Percentiles rank a stretch among this genome's conserved stretches.
These are phyloP conservation scores for Gyrodon lividus DNA, from an alignment of 768 basidiomycete genomes.

Conservation along the genomic window DNA sequence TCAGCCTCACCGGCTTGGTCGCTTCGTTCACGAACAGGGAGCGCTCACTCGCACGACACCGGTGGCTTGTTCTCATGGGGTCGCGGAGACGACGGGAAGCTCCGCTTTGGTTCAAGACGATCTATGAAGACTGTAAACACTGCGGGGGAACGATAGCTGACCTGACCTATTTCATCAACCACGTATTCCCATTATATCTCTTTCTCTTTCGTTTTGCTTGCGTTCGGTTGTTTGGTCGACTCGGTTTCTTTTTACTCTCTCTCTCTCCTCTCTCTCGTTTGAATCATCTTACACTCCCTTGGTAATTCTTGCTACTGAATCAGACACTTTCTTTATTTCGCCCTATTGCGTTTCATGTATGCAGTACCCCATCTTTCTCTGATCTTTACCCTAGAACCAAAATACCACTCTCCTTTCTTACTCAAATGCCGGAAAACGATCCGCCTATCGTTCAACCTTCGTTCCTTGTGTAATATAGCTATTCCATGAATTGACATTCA, in stretches of 20 bases:
- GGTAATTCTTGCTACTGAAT: constrained; percentile 30
- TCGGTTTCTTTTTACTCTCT: constrained; percentile 8
- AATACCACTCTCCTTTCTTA: constrained; percentile 18
- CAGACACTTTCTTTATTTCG: constrained; percentile 17
- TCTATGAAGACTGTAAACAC: constrained; percentile 42
- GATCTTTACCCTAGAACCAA: constrained; percentile 4
- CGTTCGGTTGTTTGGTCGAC: constrained; percentile 5
- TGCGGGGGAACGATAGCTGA: constrained; percentile 25
- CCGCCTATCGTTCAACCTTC: constrained; percentile 20
- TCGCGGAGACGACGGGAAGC: constrained; percentile 58
- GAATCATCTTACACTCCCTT: constrained; percentile 32
- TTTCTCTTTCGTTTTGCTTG: neutral
- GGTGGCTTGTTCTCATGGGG: constrained; percentile 71
- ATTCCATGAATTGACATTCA: constrained; percentile 15
- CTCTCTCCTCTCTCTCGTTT: constrained; percentile 14
- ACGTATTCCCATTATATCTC: neutral
- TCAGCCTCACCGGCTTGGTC: constrained; percentile 85
- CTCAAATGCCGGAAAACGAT: constrained; percentile 18
- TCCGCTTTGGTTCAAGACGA: constrained; percentile 74
- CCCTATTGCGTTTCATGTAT: constrained; percentile 26
- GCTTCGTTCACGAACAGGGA: constrained; percentile 78
- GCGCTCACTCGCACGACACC: constrained; percentile 66
- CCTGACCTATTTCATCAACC: neutral
- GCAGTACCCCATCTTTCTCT: constrained; percentile 25
- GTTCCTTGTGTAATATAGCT: constrained; percentile 19